Evolutionary conservation across 2,329 filamentous ascomycete species (phyloP).

Genomic region (Chrysoporthe puriensis): DNA sequence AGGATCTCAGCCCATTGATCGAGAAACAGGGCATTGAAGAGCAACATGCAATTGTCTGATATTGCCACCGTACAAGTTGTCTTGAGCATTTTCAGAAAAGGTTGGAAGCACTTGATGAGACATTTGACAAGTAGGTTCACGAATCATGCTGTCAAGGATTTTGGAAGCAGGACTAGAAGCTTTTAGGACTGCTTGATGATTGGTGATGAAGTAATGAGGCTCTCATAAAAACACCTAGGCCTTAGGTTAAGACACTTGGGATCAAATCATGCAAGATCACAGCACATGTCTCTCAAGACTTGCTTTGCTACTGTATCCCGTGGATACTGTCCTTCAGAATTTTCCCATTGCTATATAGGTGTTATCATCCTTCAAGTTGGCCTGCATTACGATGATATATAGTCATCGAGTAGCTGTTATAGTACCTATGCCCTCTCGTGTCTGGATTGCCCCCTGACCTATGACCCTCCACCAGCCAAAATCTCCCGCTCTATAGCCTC

Average conservation of each 20-base stretch:
- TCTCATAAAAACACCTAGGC: neutral
- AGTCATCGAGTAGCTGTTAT: too few species aligned
- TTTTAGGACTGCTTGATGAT: neutral
- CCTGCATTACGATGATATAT: neutral
- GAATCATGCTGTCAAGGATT: neutral
- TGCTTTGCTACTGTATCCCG: too few species aligned
- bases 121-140: neutral
- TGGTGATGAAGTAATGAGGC: neutral
- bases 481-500: conserved; percentile 48
- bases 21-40: neutral
- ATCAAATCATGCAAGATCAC: neutral
- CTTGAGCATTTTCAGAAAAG: neutral
- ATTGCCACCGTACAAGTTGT: neutral
- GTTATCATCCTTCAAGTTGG: neutral
- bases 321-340: neutral
- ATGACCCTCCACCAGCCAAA: neutral
- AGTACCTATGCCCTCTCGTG: too few species aligned
- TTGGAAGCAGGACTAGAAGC: neutral
- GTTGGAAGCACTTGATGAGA: neutral
- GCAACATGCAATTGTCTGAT: neutral
- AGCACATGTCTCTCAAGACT: neutral
- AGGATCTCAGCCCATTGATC: neutral
- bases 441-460: neutral
- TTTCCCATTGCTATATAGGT: neutral
- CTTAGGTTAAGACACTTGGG: neutral